Base-by-base conservation (phyloP, 192 early-diverging fungal genomes). In the Diversispora eburnea region DNA sequence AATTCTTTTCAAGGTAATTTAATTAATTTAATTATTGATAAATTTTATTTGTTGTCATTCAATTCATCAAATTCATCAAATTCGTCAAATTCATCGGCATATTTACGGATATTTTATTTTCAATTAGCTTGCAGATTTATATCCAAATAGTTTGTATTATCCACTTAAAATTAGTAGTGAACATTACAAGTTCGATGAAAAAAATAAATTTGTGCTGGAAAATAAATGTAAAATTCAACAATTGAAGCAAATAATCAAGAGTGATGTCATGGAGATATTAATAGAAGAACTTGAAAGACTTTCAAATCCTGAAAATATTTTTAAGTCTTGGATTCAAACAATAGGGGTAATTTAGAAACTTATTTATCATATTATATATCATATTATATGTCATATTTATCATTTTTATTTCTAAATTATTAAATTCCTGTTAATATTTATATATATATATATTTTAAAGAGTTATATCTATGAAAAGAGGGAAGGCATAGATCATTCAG, bases 161-260 rank as follows among this genome's bases (percentile, higher is more conserved):
- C 91, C 92, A 8, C 67, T 93, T 8, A 81, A 84, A 0, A 91
- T 93, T 42, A 91, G 89, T 65, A 80, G 79, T 49, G 91, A 92
- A 57, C 88, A 91, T 52, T 93, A 88, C 66, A 64, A 64, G 33
- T 89, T 89, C 66, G 76, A 77, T 66, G 63, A 73, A 74, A 78
- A 72, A 73, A n/a, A 13, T 7, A 15, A 5, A 7, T 12, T 41
- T 6, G 10, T 17, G 4, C 39, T 13, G 43, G 39, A 42, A 17
- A 62, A 75, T 78, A 61, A 69, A 64, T 39, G 54, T 10, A 57
- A 74, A 46, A 76, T 88, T 33, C 60, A 67, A 22, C 45, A 49
- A n/a, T 57, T 88, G 4, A 83, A 80, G 22, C 56, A 73, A 15
- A 46, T 72, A 0, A 68, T 88, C 1, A 67, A 73, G 2, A 88